Evolutionary conservation across 2,329 filamentous ascomycete species (phyloP).

Genomic region (Colletotrichum sp.): DNA sequence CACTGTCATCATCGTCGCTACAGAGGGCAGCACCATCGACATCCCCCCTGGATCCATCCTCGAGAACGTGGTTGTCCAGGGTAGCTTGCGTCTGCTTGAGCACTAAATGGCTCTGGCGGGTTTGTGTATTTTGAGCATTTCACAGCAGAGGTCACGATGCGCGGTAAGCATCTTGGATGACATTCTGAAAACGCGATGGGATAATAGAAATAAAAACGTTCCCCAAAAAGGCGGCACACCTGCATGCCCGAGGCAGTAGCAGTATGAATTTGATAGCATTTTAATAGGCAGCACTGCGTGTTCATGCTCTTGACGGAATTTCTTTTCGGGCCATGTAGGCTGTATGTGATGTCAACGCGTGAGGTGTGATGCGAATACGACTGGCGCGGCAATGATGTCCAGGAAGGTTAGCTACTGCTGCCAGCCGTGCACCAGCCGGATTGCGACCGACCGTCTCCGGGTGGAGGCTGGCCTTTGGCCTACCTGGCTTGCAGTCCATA

Average conservation of each 20-base stretch:
- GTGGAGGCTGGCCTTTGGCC: background rate
- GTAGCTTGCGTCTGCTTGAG: constrained; percentile 80
- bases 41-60: constrained; percentile 95
- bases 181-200: constrained; percentile 1
- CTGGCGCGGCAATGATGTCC: background rate
- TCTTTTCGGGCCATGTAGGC: background rate
- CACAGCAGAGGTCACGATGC: background rate
- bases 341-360: background rate
- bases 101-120: constrained; percentile 49
- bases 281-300: constrained; percentile 11
- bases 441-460: background rate
- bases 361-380: background rate
- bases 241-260: background rate
- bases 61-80: constrained; percentile 99
- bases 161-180: background rate
- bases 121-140: constrained; percentile 21
- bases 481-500: background rate
- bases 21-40: constrained; percentile 97
- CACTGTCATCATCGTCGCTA: constrained; percentile 98
- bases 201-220: constrained; percentile 9
- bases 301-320: background rate
- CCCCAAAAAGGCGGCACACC: background rate
- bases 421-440: background rate
- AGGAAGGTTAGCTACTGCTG: background rate
- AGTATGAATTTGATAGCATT: constrained; percentile 14